A percentile compares a stretch with the other conserved stretches of the same genome.
phyloP scores from a whole-genome alignment of 176 grass and related monocot species.

The Eleusine coracana region DNA sequence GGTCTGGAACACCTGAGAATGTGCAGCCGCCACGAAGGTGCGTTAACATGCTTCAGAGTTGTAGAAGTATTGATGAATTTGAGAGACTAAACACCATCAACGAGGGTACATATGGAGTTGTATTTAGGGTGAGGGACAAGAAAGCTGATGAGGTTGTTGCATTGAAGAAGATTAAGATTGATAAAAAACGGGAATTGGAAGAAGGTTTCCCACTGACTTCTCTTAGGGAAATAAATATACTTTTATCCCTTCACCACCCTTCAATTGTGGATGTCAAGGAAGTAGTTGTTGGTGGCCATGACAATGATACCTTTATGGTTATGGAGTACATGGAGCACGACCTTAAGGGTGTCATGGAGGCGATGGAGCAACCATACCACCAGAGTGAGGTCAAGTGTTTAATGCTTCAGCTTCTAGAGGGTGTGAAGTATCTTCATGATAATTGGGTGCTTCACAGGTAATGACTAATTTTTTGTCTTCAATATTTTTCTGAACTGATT shows the following conservation, averaged over 20 bases:
- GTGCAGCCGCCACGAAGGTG: slow-evolving; percentile 44
- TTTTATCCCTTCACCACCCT: slow-evolving; percentile 83
- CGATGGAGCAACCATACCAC: slow-evolving; percentile 86
- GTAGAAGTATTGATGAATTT: slow-evolving; percentile 93
- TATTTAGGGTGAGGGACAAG: slow-evolving; percentile 88
- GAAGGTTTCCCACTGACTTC: slow-evolving; percentile 74
- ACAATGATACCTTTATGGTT: slow-evolving; percentile 87
- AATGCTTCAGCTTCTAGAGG: slow-evolving; percentile 93
- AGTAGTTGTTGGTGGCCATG: slow-evolving; percentile 73
- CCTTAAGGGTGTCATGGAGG: slow-evolving; percentile 91
- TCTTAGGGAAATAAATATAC: slow-evolving; percentile 94
- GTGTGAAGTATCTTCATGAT: slow-evolving; percentile 91
- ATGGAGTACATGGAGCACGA: slow-evolving; percentile 99
- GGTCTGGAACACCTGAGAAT: slow-evolving; percentile 56
- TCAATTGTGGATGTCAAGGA: slow-evolving; percentile 97
- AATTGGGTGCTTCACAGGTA: slow-evolving; percentile 98
- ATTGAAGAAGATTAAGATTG: slow-evolving; percentile 95
- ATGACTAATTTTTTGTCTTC: slow-evolving; percentile 20
- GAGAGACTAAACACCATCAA: slow-evolving; percentile 90
- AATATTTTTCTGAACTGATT: neutral
- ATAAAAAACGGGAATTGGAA: slow-evolving; percentile 69
- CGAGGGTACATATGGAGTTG: slow-evolving; percentile 95
- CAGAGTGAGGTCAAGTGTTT: slow-evolving; percentile 97
- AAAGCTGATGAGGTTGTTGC: slow-evolving; percentile 91
- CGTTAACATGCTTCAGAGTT: slow-evolving; percentile 90